phyloP scores from a whole-genome alignment of 2,329 filamentous ascomycete genomes.

The Phaeosphaeria sp. region DNA sequence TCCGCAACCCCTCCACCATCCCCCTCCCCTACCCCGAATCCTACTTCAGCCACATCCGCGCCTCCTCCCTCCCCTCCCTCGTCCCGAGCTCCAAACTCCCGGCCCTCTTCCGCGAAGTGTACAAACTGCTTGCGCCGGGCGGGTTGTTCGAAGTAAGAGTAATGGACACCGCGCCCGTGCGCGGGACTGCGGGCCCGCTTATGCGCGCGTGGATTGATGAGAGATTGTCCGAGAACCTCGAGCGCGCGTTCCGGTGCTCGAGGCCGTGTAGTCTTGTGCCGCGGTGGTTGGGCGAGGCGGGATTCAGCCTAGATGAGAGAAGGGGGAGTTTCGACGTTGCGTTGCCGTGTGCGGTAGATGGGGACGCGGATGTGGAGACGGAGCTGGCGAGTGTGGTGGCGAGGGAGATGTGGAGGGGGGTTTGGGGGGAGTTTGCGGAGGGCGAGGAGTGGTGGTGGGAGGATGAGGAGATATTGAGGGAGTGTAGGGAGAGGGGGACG shows the following conservation, averaged over 20 bases:
- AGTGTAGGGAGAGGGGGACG: conserved; percentile 45
- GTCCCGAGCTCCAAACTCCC: conserved; percentile 66
- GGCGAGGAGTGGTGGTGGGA: conserved; percentile 49
- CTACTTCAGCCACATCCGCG: conserved; percentile 48
- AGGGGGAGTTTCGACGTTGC: conserved; percentile 30
- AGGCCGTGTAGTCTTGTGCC: conserved; percentile 67
- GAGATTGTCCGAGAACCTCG: conserved; percentile 66
- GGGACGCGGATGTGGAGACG: conserved; percentile 25
- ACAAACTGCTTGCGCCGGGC: conserved; percentile 61
- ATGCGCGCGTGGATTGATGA: conserved; percentile 69
- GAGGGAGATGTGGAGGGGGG: conserved; percentile 46
- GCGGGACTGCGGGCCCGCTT: conserved; percentile 62
- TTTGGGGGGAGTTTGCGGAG: conserved; percentile 47
- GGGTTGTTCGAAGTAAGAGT: conserved; percentile 67
- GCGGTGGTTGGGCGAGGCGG: conserved; percentile 64
- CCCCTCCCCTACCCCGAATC: conserved; percentile 57
- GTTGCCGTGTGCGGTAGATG: conserved; percentile 42
- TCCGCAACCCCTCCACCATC: conserved; percentile 49
- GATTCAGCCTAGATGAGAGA: conserved; percentile 48
- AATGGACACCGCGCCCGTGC: conserved; percentile 67
- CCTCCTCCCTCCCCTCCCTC: conserved; percentile 62
- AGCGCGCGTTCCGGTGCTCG: conserved; percentile 64
- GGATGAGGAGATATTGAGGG: conserved; percentile 44
- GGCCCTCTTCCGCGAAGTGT: conserved; percentile 62
- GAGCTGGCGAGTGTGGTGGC: conserved; percentile 46